Conservation (phyloP, 202 grass and related monocot species). For the Eragrostis tef region DNA sequence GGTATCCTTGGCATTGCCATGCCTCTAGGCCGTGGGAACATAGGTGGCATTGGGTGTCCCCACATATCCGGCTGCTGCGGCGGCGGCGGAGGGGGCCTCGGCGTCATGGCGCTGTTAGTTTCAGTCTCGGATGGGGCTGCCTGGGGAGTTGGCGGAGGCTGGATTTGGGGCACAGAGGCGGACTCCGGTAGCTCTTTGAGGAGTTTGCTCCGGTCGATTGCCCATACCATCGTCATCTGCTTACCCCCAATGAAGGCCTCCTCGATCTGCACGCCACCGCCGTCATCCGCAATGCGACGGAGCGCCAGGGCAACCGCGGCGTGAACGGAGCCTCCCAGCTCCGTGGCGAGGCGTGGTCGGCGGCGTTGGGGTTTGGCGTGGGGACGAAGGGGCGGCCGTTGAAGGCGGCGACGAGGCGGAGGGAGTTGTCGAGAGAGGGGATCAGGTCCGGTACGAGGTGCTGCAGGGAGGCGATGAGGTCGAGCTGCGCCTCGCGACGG, state of each 20-base stretch:
- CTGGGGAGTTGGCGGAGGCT: slow-evolving; percentile 47
- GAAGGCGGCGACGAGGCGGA: slow-evolving; percentile 73
- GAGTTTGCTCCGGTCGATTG: slow-evolving; percentile 89
- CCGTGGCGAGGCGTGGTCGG: slow-evolving; percentile 56
- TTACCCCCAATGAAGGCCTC: slow-evolving; percentile 85
- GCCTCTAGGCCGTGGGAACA: slow-evolving; percentile 77
- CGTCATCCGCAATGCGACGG: slow-evolving; percentile 77
- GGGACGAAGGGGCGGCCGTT: slow-evolving; percentile 66
- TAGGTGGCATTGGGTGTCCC: slow-evolving; percentile 72
- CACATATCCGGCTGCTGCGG: slow-evolving; percentile 79
- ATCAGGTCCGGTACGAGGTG: slow-evolving; percentile 71
- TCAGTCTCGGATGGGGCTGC: slow-evolving; percentile 43
- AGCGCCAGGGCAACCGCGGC: slow-evolving; percentile 72
- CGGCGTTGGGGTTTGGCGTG: slow-evolving; percentile 58
- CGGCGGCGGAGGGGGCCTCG: slow-evolving; percentile 51
- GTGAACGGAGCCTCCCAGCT: slow-evolving; percentile 64
- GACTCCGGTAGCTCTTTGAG: slow-evolving; percentile 93
- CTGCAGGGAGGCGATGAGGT: slow-evolving; percentile 79
- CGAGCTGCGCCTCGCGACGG: slow-evolving; percentile 74
- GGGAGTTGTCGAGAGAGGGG: slow-evolving; percentile 61
- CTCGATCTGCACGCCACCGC: slow-evolving; percentile 80
- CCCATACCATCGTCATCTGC: slow-evolving; percentile 85
- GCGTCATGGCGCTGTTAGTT: slow-evolving; percentile 48
- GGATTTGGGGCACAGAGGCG: slow-evolving; percentile 49
- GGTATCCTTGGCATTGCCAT: slow-evolving; percentile 62